Evolutionary conservation across 2,329 filamentous ascomycete species (phyloP), one percentile per base, ranked within the genome.

Genomic region (Ciborinia camelliae): DNA sequence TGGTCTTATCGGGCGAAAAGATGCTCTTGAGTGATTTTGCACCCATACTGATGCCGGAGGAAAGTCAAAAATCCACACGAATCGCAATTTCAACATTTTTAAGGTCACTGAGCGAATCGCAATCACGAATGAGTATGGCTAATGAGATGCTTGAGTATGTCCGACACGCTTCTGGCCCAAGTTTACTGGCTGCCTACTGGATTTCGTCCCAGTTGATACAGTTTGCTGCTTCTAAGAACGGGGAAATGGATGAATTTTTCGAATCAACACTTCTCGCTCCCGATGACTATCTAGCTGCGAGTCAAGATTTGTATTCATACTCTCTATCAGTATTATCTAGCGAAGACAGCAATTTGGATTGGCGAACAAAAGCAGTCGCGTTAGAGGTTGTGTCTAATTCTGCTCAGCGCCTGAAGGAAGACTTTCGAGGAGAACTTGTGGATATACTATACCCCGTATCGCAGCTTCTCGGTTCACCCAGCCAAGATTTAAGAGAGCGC

Each of bases 401-500:
- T 67, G 91, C 94, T 3, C 81, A 84, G 32, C 85, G 85, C 23
- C 80, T 90, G 45, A 83, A 86, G 26, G 74, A 82, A 60, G 84
- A 85, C 0, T 99, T 97, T 75, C 86, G 90, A 3, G 84, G 87
- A 3, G 94, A 98, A 74, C 82, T 99, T 12, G 91, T 97, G 59
- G 95, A 99, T 71, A 87, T 92, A 0, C 79, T 99, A 15, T 99
- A 97, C 75, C 93, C 95, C 0, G 82, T 97, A n/a, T 84, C 96
- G 0, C 91, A 95, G n/a, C 85, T 93, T 59, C 80, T 99, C 20
- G 92, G 92, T 4, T 93, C 92, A 3, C 79, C 82, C 0, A 86
- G 87, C 43, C 77, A 82, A 0, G 80, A 81, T 32, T 80, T 99
- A 20, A 89, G 92, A 69, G 84, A 86, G 39, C 93, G 98, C 75